These are phyloP conservation scores for Podaxis pistillaris DNA, from an alignment of 768 basidiomycete genomes.

Conservation along the genomic window DNA sequence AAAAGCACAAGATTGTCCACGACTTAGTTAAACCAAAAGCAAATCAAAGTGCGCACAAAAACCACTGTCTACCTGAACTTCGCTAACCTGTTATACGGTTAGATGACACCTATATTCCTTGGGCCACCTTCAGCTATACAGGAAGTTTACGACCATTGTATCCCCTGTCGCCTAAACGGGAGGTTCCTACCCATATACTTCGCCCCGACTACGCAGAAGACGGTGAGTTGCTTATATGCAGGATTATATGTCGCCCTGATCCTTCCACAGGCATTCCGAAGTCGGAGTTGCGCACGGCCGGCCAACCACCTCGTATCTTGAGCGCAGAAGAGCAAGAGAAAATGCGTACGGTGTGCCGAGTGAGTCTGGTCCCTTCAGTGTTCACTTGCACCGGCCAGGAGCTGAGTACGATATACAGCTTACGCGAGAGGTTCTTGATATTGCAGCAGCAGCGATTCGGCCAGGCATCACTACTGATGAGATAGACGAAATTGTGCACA, in stretches of 20 bases:
- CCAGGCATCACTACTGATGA: slow-evolving; percentile 98
- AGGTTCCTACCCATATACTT: slow-evolving; percentile 79
- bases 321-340: slow-evolving; percentile 77
- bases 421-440: slow-evolving; percentile 88
- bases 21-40: slow-evolving; percentile 46
- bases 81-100: neutral
- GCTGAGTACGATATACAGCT: slow-evolving; percentile 46
- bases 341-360: slow-evolving; percentile 85
- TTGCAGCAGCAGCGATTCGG: slow-evolving; percentile 78
- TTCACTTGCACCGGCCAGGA: neutral
- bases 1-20: slow-evolving; percentile 80
- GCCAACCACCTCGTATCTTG: slow-evolving; percentile 66
- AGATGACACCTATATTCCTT: slow-evolving; percentile 83
- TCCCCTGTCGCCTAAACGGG: slow-evolving; percentile 78
- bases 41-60: neutral
- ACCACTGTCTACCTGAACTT: neutral
- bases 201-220: slow-evolving; percentile 83
- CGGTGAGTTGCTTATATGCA: slow-evolving; percentile 27
- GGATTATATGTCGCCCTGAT: slow-evolving; percentile 9
- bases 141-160: slow-evolving; percentile 81
- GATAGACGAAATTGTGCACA: slow-evolving; percentile 90
- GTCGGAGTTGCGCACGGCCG: slow-evolving; percentile 54
- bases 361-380: slow-evolving; percentile 36
- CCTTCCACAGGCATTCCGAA: slow-evolving; percentile 49
- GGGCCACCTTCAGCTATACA: slow-evolving; percentile 74